Evolutionary conservation across 805 yeast species (phyloP).

Genomic region (Metschnikowia cerradonensis): DNA sequence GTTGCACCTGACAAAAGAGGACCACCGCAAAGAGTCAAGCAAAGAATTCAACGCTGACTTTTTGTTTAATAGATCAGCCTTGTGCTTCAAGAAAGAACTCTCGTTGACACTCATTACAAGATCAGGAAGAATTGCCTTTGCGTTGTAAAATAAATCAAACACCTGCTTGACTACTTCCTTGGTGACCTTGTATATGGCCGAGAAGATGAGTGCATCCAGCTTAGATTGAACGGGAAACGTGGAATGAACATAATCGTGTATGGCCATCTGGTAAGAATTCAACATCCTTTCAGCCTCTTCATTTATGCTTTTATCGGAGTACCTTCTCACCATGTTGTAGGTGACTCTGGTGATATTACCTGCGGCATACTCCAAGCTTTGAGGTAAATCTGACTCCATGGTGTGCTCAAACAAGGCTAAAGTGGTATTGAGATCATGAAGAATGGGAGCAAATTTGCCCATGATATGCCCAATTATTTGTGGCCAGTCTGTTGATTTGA

Average conservation of each 20-base stretch:
- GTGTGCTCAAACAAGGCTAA: slow-evolving; percentile 16
- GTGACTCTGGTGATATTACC: slow-evolving; percentile 39
- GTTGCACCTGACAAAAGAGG: slow-evolving; percentile 40
- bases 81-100: slow-evolving; percentile 2
- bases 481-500: slow-evolving; percentile 50
- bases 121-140: slow-evolving; percentile 23
- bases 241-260: slow-evolving; percentile 48
- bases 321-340: slow-evolving; percentile 45
- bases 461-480: slow-evolving; percentile 45
- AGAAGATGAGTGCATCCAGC: slow-evolving; percentile 47
- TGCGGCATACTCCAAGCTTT: slow-evolving; percentile 13
- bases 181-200: slow-evolving; percentile 42
- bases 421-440: slow-evolving; percentile 39
- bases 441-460: slow-evolving; percentile 50
- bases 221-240: slow-evolving; percentile 32
- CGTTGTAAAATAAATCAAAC: slow-evolving; percentile 31
- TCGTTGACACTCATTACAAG: slow-evolving; percentile 13
- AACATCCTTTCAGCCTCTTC: slow-evolving; percentile 15
- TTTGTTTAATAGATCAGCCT: not conserved
- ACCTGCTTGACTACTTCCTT: slow-evolving; percentile 32
- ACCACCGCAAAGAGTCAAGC: slow-evolving; percentile 37
- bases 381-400: not conserved
- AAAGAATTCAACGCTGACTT: slow-evolving; percentile 16
- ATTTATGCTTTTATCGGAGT: slow-evolving; percentile 21
- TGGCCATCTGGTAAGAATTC: slow-evolving; percentile 31